Evolutionary conservation across 805 yeast genomes (phyloP).

Genomic region (Grigorovia yakushimaensis): DNA sequence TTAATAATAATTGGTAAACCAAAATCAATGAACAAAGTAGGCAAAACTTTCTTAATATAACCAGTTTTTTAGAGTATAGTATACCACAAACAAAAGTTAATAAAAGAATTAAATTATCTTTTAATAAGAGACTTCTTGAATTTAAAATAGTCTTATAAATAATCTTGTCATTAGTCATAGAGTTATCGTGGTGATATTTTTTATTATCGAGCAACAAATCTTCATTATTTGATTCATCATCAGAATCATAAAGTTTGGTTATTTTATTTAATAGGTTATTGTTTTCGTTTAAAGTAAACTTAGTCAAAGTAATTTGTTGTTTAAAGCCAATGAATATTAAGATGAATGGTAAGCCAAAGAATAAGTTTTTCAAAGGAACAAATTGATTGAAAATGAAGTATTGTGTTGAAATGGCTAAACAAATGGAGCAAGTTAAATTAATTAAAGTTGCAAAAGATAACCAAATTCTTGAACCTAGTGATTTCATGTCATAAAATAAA

Average conservation of each 20-base stretch:
- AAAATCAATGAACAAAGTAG: constrained; percentile 61
- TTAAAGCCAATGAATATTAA: constrained; percentile 90
- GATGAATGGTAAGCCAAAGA: constrained; percentile 89
- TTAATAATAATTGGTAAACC: constrained; percentile 58
- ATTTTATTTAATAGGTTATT: constrained; percentile 27
- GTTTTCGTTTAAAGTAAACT: constrained; percentile 32
- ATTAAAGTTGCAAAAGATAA: constrained; percentile 69
- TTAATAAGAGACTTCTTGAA: constrained; percentile 36
- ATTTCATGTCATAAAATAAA: constrained; percentile 65
- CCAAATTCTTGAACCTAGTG: constrained; percentile 67
- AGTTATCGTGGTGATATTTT: neutral
- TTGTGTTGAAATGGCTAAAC: constrained; percentile 63
- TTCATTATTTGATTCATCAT: neutral
- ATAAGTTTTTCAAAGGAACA: constrained; percentile 62
- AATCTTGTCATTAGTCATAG: constrained; percentile 18
- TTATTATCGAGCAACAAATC: neutral
- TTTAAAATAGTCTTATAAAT: constrained; percentile 29
- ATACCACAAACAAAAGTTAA: constrained; percentile 61
- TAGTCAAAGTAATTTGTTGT: constrained; percentile 54
- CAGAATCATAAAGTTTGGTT: neutral
- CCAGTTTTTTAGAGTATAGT: constrained; percentile 52
- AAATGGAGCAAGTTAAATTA: constrained; percentile 73
- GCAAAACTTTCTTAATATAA: constrained; percentile 74
- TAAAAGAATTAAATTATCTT: constrained; percentile 69
- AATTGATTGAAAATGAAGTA: constrained; percentile 45